Evolutionary conservation across 2,329 filamentous ascomycete species (phyloP).

Genomic region (Pyrenochaeta sp.): DNA sequence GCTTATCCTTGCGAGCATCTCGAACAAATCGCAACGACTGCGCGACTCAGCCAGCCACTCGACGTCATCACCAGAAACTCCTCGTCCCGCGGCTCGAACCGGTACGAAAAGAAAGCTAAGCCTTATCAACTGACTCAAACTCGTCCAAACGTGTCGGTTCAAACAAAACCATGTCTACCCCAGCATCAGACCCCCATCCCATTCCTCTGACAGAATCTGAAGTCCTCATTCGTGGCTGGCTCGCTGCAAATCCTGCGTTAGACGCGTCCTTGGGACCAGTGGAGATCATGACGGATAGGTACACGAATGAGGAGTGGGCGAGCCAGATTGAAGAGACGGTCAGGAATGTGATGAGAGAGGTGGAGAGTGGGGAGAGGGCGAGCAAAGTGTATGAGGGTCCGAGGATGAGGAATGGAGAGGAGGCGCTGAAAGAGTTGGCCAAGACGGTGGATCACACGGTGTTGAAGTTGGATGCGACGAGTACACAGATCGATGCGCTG

Average conservation of each 20-base stretch:
- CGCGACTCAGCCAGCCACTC: slow-evolving; percentile 18
- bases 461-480: slow-evolving; percentile 59
- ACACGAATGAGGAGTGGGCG: slow-evolving; percentile 57
- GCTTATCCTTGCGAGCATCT: neutral
- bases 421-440: slow-evolving; percentile 41
- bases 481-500: slow-evolving; percentile 60
- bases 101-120: slow-evolving; percentile 1
- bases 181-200: slow-evolving; percentile 27
- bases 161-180: slow-evolving; percentile 16
- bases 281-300: slow-evolving; percentile 51
- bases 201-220: slow-evolving; percentile 44
- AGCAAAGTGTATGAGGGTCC: slow-evolving; percentile 40
- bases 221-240: slow-evolving; percentile 42
- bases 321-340: slow-evolving; percentile 51
- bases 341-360: slow-evolving; percentile 37
- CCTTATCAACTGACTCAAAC: neutral
- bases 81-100: slow-evolving; percentile 1
- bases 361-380: slow-evolving; percentile 37
- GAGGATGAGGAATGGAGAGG: slow-evolving; percentile 33
- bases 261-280: slow-evolving; percentile 38
- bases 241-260: slow-evolving; percentile 44
- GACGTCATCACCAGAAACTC: neutral
- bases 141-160: neutral
- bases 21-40: neutral
- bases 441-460: slow-evolving; percentile 59